Evolutionary conservation across 73 alveolate species (phyloP), one percentile per base, ranked within the genome.

Genomic region (Paraurostyla sp.): DNA sequence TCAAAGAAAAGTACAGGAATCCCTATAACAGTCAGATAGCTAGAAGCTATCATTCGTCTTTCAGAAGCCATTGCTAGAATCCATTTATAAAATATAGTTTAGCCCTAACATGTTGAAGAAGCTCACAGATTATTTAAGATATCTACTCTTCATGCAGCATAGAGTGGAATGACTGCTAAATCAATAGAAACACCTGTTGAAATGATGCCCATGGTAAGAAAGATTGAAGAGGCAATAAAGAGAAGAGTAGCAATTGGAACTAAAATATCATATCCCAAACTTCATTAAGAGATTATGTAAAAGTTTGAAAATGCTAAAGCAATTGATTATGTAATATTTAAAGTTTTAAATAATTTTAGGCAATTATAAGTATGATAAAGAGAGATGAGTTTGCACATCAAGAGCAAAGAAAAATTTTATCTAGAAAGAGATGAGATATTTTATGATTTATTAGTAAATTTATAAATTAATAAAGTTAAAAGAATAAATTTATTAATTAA

Each of bases 31-130:
- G 99, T 97, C 45, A 94, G 99, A 86, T 99, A 99, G 96, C 95
- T 99, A 32, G 99, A 99, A 90, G 99, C 99, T 46, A 99, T 99
- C 68, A 98, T 99, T 42, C 94, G 99, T 75, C 80, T 99, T 20
- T 94, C 99, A 35, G 99, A 99, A 93, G 95, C 99, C 18, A 80
- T 99, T 0, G 99, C 99, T 29, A 99, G 98, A 91, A 99, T 99
- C 98, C 93, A 98, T 69, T 92, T 99, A 68, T 80, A 95, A 51
- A 92, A 94, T 60, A 94, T 91, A 35, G 99, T 98, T 22, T 96
- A 90, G 49, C 91, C 92, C 32, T 92, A 95, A 32, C 99, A 99
- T 83, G 99, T 99, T 15, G 99, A 97, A 80, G 99, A 98, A 91
- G 99, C 99, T 18, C 99, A 98, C 83, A 94, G 99, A 76, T 83